Conservation (phyloP, 352 stramenopile species). For the Globisporangium recalcitrans region DNA sequence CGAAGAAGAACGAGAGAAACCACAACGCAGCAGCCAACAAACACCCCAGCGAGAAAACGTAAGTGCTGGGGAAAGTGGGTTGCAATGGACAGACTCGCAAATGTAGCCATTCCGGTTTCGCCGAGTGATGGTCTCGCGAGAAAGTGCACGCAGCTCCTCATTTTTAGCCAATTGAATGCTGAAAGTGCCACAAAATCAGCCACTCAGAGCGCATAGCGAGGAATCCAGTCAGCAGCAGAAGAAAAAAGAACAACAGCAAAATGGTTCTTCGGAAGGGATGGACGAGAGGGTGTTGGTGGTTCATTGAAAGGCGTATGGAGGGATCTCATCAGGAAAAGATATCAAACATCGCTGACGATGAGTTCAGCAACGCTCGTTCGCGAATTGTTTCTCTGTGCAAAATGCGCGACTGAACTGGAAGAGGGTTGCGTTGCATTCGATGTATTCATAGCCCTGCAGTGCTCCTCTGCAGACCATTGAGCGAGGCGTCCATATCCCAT, state of each 20-base stretch:
- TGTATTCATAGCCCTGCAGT: too few species aligned
- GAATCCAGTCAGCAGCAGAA: neutral
- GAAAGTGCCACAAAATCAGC: neutral
- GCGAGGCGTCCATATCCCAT: too few species aligned
- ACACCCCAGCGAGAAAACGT: neutral
- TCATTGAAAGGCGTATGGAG: neutral
- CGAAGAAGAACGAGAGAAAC: neutral
- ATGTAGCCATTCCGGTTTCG: constrained; percentile 4
- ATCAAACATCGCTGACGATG: neutral
- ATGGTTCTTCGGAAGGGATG: neutral
- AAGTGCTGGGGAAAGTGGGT: too few species aligned
- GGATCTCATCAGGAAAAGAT: neutral
- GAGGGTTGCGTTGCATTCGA: too few species aligned
- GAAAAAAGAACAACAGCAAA: neutral
- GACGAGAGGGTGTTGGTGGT: too few species aligned
- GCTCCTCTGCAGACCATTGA: too few species aligned
- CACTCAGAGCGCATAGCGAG: neutral
- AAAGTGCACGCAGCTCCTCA: neutral
- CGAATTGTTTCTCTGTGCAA: neutral
- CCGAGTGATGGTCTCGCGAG: constrained; percentile 5
- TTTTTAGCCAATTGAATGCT: neutral
- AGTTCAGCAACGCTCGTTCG: neutral
- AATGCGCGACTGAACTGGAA: too few species aligned
- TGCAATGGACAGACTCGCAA: too few species aligned
- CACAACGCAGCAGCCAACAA: neutral